Base-by-base conservation (phyloP, 768 basidiomycete genomes). In the Hirschioporus abietinus region DNA sequence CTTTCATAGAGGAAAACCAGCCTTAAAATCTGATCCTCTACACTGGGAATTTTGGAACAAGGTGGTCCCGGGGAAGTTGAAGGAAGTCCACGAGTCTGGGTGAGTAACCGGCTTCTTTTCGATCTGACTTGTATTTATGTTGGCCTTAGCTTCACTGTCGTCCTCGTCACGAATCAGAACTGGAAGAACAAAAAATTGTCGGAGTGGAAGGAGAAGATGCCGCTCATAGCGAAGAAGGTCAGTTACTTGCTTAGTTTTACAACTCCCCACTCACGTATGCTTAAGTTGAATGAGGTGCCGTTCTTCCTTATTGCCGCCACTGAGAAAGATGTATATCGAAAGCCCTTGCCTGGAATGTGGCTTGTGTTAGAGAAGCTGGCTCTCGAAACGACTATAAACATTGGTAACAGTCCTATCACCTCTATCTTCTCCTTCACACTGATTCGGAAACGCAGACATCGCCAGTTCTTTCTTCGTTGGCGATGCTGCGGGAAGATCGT, bases 331-430 rank as follows among this genome's bases (percentile, higher is more conserved):
- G 81, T 81, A 35, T 93, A 85, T 71, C 81, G 95, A 18, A 97
- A 97, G 75, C 95, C 95, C 3, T 89, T 92, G 81, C 86, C 86
- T 12, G 93, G 93, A 1, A 94, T 96, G 84, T 96, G 90, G 88
- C 79, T 84, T 66, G 88, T 88, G 68, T 76, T 96, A 60, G 84
- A 88, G 70, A 79, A 78, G 1, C 79, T 92, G 42, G 92, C 88
- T 71, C 76, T 74, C 7, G 77, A 83, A 66, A 83, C 86, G 35
- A 83, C 84, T 12, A 76, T 89, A 7, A 74, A 79, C 18, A 90
- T 96, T 71, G 91, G 94, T 91, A 64, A 8, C 83, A 69, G 7
- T 18, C 1, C 59, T 26, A 61, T 35, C 9, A 30, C 8, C 30
- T 30, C 8, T 30, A 30, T 30, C 30, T 52, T 10, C 20, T 63